Evolutionary conservation across 2,329 filamentous ascomycete genomes (phyloP).

Genomic region (Escovopsis sp.): DNA sequence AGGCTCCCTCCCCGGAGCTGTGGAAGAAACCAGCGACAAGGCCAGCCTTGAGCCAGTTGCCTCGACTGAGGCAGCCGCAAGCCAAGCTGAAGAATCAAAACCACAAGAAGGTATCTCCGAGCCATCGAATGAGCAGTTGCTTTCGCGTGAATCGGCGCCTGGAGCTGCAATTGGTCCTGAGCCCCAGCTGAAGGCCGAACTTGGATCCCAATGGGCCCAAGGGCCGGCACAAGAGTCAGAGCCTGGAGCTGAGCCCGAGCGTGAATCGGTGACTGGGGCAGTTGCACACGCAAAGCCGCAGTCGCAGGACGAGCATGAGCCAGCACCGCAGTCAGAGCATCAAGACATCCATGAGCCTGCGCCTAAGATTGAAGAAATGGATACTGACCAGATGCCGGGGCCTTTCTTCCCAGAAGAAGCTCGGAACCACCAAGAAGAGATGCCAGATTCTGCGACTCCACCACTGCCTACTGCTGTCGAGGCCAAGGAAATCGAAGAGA

Average conservation of each 20-base stretch:
- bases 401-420: neutral
- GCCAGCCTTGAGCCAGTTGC: neutral
- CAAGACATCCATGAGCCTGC: constrained; percentile 9
- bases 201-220: too few species aligned
- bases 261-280: neutral
- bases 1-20: constrained; percentile 6
- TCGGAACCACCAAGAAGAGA: neutral
- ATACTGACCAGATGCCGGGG: constrained; percentile 17
- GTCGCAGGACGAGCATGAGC: neutral
- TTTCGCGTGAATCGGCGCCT: neutral
- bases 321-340: neutral
- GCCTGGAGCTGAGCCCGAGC: neutral
- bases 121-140: neutral
- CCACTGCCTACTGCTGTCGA: neutral
- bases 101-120: neutral
- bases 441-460: neutral
- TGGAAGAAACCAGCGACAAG: neutral
- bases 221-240: neutral
- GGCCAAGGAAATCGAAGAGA: neutral
- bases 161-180: neutral
- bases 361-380: constrained; percentile 28
- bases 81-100: neutral
- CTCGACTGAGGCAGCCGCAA: neutral
- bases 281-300: neutral
- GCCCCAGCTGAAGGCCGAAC: neutral